Conservation (phyloP, 805 yeast species). For the Tetrapisispora taiwanensis region DNA sequence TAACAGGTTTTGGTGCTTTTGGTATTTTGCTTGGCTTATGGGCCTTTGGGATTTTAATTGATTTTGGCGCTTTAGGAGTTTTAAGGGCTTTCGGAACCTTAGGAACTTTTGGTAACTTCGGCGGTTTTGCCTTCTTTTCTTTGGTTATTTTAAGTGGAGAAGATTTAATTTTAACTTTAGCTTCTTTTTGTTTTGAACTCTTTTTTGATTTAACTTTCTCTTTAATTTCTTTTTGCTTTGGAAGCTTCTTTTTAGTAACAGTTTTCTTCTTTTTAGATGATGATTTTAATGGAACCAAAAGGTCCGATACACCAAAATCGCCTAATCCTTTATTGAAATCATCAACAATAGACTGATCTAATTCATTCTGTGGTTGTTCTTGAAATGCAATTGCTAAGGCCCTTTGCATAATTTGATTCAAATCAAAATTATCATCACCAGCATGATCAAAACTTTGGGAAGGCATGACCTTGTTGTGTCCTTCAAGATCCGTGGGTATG, state of each 20-base stretch:
- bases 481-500: not conserved
- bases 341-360: constrained; percentile 19
- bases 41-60: not conserved
- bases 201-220: not conserved
- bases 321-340: constrained; percentile 22
- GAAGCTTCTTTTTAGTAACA: constrained; percentile 5
- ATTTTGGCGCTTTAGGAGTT: not conserved
- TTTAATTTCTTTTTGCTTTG: not conserved
- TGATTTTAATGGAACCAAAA: constrained; percentile 9
- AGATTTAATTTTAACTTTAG: not conserved
- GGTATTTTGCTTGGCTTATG: not conserved
- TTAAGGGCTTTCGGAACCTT: not conserved
- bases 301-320: constrained; percentile 14
- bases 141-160: not conserved
- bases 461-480: not conserved
- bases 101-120: not conserved
- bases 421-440: constrained; percentile 43
- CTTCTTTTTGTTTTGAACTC: constrained; percentile 3
- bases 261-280: constrained; percentile 7
- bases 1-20: not conserved
- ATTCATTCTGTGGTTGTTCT: constrained; percentile 25
- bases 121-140: not conserved
- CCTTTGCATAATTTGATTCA: constrained; percentile 66
- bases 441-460: constrained; percentile 3
- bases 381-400: constrained; percentile 71